phyloP scores from a whole-genome alignment of 257 asterid species.

The Cordia subcordata region DNA sequence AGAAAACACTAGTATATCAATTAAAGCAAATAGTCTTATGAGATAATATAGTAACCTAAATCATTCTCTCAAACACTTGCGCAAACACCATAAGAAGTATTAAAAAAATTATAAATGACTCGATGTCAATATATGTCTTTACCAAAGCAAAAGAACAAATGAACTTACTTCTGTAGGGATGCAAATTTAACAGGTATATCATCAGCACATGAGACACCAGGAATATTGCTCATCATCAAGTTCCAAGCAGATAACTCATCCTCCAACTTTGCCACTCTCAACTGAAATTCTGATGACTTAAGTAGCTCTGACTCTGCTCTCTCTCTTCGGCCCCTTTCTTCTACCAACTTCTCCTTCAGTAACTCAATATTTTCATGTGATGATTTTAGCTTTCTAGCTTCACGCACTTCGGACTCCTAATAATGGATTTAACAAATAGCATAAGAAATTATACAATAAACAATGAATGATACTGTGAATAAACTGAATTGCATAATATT shows the following conservation, averaged over 20 bases:
- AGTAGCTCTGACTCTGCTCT: slow-evolving; percentile 78
- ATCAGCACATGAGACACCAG: slow-evolving; percentile 78
- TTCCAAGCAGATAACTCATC: slow-evolving; percentile 82
- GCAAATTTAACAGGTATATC: slow-evolving; percentile 65
- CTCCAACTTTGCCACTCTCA: slow-evolving; percentile 52
- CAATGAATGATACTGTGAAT: not conserved
- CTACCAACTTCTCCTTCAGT: slow-evolving; percentile 79
- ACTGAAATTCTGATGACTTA: slow-evolving; percentile 49
- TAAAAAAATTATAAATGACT: too few relatives aligned
- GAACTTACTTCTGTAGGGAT: slow-evolving; percentile 71
- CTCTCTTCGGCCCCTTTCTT: slow-evolving; percentile 79
- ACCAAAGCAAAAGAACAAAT: not conserved
- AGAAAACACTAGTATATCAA: too few relatives aligned
- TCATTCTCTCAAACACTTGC: too few relatives aligned
- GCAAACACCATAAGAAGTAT: too few relatives aligned
- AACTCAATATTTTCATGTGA: slow-evolving; percentile 65
- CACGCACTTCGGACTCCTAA: slow-evolving; percentile 90
- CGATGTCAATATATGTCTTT: too few relatives aligned
- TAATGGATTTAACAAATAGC: slow-evolving; percentile 17
- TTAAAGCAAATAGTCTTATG: too few relatives aligned
- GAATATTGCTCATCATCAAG: slow-evolving; percentile 68
- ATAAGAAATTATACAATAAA: not conserved
- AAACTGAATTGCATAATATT: not conserved
- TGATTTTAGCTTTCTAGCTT: slow-evolving; percentile 77
- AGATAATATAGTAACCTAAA: too few relatives aligned